Evolutionary conservation across 2,329 filamentous ascomycete genomes (phyloP).

Genomic region (Pseudogymnoascus sp.): DNA sequence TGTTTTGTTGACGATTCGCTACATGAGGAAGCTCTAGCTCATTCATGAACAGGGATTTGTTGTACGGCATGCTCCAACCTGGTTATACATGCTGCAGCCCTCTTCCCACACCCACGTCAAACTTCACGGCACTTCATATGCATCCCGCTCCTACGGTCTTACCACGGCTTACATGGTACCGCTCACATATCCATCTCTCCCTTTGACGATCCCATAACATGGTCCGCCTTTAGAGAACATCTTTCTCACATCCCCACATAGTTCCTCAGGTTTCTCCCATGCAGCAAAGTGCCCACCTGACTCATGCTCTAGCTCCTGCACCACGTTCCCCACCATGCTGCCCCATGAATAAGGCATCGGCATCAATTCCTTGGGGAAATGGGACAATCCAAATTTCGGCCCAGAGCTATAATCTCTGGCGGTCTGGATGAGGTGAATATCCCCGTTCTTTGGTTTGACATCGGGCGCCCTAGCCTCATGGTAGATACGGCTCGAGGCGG

Average conservation of each 20-base stretch:
- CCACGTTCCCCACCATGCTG: slow-evolving; percentile 48
- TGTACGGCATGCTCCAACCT: neutral
- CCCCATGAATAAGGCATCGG: slow-evolving; percentile 46
- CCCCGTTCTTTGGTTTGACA: slow-evolving; percentile 6
- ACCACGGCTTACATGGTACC: neutral
- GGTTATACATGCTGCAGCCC: neutral
- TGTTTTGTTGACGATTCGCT: neutral
- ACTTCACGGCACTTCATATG: neutral
- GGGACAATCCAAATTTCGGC: slow-evolving; percentile 41
- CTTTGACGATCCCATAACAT: slow-evolving; percentile 24
- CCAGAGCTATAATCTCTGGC: slow-evolving; percentile 25
- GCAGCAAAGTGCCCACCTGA: slow-evolving; percentile 46
- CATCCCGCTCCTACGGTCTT: neutral
- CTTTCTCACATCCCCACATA: slow-evolving; percentile 42
- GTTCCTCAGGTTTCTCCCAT: slow-evolving; percentile 43
- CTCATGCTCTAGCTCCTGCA: slow-evolving; percentile 38
- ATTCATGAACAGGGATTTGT: neutral
- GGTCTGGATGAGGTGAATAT: slow-evolving; percentile 20
- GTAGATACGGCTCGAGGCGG: slow-evolving; percentile 60
- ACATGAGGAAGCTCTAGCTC: neutral
- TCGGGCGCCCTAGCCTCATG: slow-evolving; percentile 42
- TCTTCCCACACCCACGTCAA: neutral
- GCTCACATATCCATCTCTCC: slow-evolving; percentile 11
- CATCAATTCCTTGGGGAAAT: slow-evolving; percentile 50
- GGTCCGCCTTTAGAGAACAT: slow-evolving; percentile 44